Conservation (phyloP, 2,329 filamentous ascomycete species). For the Calonectria pseudoturangicola region DNA sequence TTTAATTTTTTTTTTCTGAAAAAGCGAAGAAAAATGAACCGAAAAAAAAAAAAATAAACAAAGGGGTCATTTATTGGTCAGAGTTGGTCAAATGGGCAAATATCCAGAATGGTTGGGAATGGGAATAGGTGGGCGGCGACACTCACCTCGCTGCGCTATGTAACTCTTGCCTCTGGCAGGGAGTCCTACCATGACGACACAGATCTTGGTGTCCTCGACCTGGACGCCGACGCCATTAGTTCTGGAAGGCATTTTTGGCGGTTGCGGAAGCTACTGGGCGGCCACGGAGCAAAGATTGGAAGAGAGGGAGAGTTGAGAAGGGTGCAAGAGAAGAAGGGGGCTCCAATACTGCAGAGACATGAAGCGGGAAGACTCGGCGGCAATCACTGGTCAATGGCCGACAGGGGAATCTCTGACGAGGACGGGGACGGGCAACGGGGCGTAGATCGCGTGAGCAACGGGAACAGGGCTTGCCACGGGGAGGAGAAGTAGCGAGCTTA, state of each 20-base stretch:
- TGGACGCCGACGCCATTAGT: constrained; percentile 84
- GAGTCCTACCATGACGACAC: constrained; percentile 98
- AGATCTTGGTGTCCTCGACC: constrained; percentile 97
- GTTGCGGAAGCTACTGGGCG: constrained; percentile 45
- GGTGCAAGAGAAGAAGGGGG: constrained; percentile 40
- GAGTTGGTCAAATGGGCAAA: neutral
- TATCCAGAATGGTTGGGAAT: neutral
- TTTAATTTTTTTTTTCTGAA: neutral
- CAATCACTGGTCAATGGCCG: constrained; percentile 44
- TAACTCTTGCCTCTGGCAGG: constrained; percentile 97
- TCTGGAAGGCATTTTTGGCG: constrained; percentile 65
- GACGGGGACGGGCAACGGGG: constrained; percentile 39
- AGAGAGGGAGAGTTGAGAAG: constrained; percentile 31
- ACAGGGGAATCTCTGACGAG: constrained; percentile 33
- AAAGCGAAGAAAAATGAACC: neutral
- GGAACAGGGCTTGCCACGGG: constrained; percentile 32
- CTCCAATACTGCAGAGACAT: constrained; percentile 56
- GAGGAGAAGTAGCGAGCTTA: constrained; percentile 45
- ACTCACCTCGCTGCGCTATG: constrained; percentile 95
- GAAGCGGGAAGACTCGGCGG: constrained; percentile 41
- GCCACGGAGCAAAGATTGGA: constrained; percentile 23
- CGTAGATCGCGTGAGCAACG: neutral
- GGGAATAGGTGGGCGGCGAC: constrained; percentile 28
- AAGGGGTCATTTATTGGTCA: too few relatives aligned
- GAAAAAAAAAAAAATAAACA: too few relatives aligned